These are phyloP conservation scores for Lycium barbarum DNA, from an alignment of 257 asterid species.

Conservation along the genomic window DNA sequence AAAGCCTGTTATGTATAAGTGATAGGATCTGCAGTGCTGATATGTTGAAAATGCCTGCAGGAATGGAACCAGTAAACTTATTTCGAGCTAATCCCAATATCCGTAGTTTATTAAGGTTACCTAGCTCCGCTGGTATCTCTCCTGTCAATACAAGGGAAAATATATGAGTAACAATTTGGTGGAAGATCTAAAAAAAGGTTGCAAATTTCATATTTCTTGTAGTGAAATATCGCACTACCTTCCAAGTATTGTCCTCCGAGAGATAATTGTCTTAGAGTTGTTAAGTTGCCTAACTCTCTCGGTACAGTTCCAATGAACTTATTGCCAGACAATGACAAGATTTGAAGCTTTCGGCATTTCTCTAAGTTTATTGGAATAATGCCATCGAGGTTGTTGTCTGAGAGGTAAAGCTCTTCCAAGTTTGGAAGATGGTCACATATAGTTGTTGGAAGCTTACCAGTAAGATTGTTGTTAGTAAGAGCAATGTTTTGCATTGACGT, in stretches of 20 bases:
- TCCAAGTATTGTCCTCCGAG: not conserved
- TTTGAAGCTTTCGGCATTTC: slow-evolving; percentile 24
- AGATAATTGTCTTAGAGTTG: not conserved
- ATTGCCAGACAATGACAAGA: not conserved
- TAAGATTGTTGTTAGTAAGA: not conserved
- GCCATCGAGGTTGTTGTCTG: slow-evolving; percentile 19
- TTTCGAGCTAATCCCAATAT: slow-evolving; percentile 18
- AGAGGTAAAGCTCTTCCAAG: slow-evolving; percentile 24
- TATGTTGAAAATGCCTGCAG: slow-evolving; percentile 46
- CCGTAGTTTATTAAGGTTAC: slow-evolving; percentile 22
- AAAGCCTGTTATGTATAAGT: slow-evolving; percentile 17
- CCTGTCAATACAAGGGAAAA: not conserved
- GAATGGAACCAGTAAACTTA: slow-evolving; percentile 21
- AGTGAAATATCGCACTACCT: not conserved
- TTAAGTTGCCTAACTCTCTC: not conserved
- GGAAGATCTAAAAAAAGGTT: not conserved
- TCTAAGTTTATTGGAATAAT: slow-evolving; percentile 37
- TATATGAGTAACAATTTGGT: not conserved
- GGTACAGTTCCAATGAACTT: not conserved
- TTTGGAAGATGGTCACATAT: slow-evolving; percentile 30
- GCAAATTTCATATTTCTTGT: not conserved
- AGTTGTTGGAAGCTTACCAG: slow-evolving; percentile 35
- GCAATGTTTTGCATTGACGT: slow-evolving; percentile 3
- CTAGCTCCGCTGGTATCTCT: slow-evolving; percentile 31
- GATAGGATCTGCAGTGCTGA: not conserved